Evolutionary conservation across 176 grass and related monocot species (phyloP).

Genomic region (Canna indica): DNA sequence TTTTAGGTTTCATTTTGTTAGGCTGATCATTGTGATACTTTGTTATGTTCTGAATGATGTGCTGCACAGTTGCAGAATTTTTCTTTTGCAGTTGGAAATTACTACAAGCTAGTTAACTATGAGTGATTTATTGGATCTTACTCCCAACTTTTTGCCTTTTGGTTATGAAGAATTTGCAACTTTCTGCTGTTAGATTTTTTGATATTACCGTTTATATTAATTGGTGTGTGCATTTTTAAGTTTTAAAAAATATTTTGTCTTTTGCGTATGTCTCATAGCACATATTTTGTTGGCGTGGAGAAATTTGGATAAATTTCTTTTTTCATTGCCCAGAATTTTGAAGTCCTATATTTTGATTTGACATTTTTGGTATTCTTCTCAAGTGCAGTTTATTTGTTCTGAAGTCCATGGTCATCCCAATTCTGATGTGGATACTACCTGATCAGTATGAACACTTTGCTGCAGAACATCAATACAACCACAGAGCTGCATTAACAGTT

Average conservation of each 20-base stretch:
- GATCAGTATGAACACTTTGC: slow-evolving; percentile 38
- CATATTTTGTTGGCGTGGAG: neutral
- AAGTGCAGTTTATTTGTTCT: slow-evolving; percentile 71
- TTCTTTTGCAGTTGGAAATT: neutral
- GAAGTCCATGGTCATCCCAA: slow-evolving; percentile 74
- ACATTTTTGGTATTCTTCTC: slow-evolving; percentile 15
- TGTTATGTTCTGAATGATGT: neutral
- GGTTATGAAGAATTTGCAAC: neutral
- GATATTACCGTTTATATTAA: neutral
- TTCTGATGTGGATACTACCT: slow-evolving; percentile 71
- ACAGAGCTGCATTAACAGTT: slow-evolving; percentile 18
- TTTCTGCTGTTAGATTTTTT: neutral
- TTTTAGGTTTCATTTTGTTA: slow-evolving; percentile 10
- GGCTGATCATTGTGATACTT: slow-evolving; percentile 5
- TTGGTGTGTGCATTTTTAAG: neutral
- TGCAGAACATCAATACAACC: slow-evolving; percentile 36
- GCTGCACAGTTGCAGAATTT: neutral
- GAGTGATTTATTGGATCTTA: neutral
- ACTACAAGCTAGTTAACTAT: neutral
- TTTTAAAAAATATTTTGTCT: neutral
- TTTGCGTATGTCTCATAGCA: neutral
- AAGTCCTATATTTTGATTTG: slow-evolving; percentile 15
- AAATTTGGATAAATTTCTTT: neutral
- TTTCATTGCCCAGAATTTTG: slow-evolving; percentile 5
- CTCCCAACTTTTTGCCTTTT: neutral